phyloP scores from a whole-genome alignment of 305 asterid species.

The Fraxinus baroniana region DNA sequence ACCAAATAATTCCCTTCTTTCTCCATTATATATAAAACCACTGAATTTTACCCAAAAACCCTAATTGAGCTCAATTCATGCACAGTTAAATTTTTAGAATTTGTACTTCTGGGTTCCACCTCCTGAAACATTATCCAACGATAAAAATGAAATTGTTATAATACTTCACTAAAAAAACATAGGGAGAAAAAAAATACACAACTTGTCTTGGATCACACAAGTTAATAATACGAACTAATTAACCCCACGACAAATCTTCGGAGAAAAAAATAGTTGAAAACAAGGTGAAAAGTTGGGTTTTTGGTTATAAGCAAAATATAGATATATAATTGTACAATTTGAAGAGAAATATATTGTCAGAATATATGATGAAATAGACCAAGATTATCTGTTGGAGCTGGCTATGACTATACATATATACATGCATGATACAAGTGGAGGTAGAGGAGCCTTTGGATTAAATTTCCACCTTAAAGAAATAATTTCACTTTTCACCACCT shows the following conservation, averaged over 20 bases:
- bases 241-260: conserved; percentile 18
- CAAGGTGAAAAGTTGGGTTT: conserved; percentile 14
- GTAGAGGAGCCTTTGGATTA: conserved; percentile 84
- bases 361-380: conserved; percentile 26
- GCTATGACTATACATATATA: conserved; percentile 37
- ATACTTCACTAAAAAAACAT: too few relatives aligned
- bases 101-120: conserved; percentile 37
- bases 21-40: conserved; percentile 42
- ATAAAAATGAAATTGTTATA: not conserved
- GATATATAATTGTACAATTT: conserved; percentile 1
- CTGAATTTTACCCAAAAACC: conserved; percentile 25
- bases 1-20: conserved; percentile 59
- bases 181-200: conserved; percentile 27
- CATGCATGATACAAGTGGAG: conserved; percentile 42
- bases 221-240: conserved; percentile 6
- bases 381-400: conserved; percentile 28
- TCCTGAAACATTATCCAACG: conserved; percentile 25
- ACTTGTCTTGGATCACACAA: conserved; percentile 11
- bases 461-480: conserved; percentile 51
- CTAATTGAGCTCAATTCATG: conserved; percentile 28
- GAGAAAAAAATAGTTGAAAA: conserved; percentile 6
- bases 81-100: conserved; percentile 10
- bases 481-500: conserved; percentile 32
- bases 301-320: conserved; percentile 7
- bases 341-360: conserved; percentile 16